These are phyloP conservation scores for Fragaria nilgerrensis DNA, from an alignment of 306 rosid genomes.

Conservation along the genomic window DNA sequence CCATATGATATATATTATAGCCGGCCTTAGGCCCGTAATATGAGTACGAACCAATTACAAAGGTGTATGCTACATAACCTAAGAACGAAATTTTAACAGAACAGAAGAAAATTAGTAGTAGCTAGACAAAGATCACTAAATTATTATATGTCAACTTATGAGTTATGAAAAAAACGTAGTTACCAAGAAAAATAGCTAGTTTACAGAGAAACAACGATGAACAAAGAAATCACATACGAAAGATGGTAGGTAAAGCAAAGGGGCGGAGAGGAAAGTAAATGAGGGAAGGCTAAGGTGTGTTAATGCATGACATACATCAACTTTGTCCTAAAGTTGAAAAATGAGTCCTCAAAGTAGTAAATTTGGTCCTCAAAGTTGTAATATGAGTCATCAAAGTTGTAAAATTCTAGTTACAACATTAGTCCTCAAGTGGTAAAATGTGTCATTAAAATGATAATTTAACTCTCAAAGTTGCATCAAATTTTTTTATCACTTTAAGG, in stretches of 20 bases:
- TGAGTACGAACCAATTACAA: slow-evolving; percentile 81
- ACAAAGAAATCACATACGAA: slow-evolving; percentile 15
- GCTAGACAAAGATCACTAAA: neutral
- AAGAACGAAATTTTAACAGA: slow-evolving; percentile 19
- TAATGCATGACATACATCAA: too few relatives aligned
- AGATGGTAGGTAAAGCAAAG: slow-evolving; percentile 25
- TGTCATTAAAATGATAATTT: too few relatives aligned
- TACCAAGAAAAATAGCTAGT: slow-evolving; percentile 16
- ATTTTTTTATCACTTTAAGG: too few relatives aligned
- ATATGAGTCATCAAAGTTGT: too few relatives aligned
- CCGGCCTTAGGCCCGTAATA: slow-evolving; percentile 95
- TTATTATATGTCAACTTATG: neutral
- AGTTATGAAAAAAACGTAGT: neutral
- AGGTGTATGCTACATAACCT: slow-evolving; percentile 75
- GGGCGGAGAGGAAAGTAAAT: neutral
- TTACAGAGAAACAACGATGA: slow-evolving; percentile 18
- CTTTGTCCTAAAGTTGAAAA: too few relatives aligned
- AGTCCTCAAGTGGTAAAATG: too few relatives aligned
- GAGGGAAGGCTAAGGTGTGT: too few relatives aligned
- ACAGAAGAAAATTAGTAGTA: slow-evolving; percentile 3
- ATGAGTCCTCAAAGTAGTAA: too few relatives aligned
- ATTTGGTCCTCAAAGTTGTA: too few relatives aligned
- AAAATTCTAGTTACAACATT: too few relatives aligned
- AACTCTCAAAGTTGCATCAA: too few relatives aligned
- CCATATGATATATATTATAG: slow-evolving; percentile 73